Evolutionary conservation across 2,329 filamentous ascomycete genomes (phyloP).

Genomic region (Aspergillus hortae): DNA sequence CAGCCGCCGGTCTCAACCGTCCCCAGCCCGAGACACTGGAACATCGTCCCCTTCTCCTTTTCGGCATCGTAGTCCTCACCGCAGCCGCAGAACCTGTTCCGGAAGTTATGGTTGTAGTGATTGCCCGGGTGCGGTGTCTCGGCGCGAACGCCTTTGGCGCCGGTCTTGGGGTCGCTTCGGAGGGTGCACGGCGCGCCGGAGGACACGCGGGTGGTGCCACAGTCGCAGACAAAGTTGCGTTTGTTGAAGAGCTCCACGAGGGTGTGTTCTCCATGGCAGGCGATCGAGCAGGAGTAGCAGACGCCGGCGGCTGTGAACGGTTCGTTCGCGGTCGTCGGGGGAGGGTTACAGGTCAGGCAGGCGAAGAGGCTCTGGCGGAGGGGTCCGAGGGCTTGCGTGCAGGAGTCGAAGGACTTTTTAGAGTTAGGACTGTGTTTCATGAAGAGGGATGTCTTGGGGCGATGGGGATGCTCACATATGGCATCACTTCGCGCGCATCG

Average conservation of each 20-base stretch:
- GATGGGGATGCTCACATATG: conserved; percentile 63
- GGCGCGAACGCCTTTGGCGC: conserved; percentile 73
- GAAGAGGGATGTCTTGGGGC: background rate
- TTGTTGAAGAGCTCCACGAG: conserved; percentile 96
- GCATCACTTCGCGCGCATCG: conserved; percentile 89
- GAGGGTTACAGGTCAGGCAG: conserved; percentile 88
- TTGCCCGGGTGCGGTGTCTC: conserved; percentile 69
- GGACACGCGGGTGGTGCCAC: conserved; percentile 78
- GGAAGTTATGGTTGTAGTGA: conserved; percentile 93
- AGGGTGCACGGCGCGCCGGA: conserved; percentile 70
- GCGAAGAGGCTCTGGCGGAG: conserved; percentile 87
- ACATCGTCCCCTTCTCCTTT: conserved; percentile 95
- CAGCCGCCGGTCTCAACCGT: conserved; percentile 79
- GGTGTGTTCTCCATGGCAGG: conserved; percentile 91
- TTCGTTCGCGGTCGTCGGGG: conserved; percentile 60
- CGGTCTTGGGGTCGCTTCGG: conserved; percentile 68
- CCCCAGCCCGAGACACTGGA: conserved; percentile 86
- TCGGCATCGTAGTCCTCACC: conserved; percentile 82
- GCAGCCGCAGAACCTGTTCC: conserved; percentile 88
- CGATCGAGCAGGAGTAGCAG: conserved; percentile 95
- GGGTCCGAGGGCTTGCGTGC: conserved; percentile 84
- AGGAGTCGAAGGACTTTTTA: conserved; percentile 80
- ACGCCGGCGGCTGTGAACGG: conserved; percentile 73
- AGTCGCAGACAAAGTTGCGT: conserved; percentile 94
- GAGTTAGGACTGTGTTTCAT: conserved; percentile 3